These are phyloP conservation scores for Tetrastigma voinierianum DNA, from an alignment of 164 flowering plant species.

Conservation along the genomic window DNA sequence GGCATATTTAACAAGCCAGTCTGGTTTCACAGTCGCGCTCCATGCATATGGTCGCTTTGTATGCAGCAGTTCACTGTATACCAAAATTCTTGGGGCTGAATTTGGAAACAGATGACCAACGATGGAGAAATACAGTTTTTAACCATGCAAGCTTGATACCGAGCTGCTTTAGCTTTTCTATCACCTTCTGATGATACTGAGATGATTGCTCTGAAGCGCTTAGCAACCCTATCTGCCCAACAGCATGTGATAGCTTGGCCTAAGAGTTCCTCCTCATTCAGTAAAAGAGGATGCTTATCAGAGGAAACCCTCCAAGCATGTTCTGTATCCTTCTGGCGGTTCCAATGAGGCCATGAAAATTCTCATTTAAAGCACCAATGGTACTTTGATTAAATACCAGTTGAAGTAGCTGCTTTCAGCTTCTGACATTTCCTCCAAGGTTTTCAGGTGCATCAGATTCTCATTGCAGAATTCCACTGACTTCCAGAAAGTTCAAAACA, in stretches of 20 bases:
- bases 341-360: slow-evolving; percentile 71
- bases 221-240: slow-evolving; percentile 96
- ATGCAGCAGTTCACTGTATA: slow-evolving; percentile 69
- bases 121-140: slow-evolving; percentile 73
- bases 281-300: slow-evolving; percentile 50
- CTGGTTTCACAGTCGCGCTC: slow-evolving; percentile 69
- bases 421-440: slow-evolving; percentile 98
- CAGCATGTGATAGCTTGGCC: slow-evolving; percentile 89
- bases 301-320: slow-evolving; percentile 55
- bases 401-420: slow-evolving; percentile 80
- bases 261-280: slow-evolving; percentile 75
- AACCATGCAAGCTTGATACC: slow-evolving; percentile 72
- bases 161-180: slow-evolving; percentile 43
- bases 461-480: slow-evolving; percentile 61
- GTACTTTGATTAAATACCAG: slow-evolving; percentile 53
- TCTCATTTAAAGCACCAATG: slow-evolving; percentile 24
- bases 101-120: slow-evolving; percentile 64
- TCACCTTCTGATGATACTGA: slow-evolving; percentile 39
- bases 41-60: slow-evolving; percentile 90
- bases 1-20: slow-evolving; percentile 80
- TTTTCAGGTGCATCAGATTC: slow-evolving; percentile 63
- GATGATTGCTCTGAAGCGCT: slow-evolving; percentile 42
- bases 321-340: slow-evolving; percentile 62
- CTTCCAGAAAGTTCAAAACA: slow-evolving; percentile 68
- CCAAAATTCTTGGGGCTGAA: slow-evolving; percentile 77